These are phyloP conservation scores for Typha latifolia DNA, from an alignment of 176 grass and related monocot species.

Conservation along the genomic window DNA sequence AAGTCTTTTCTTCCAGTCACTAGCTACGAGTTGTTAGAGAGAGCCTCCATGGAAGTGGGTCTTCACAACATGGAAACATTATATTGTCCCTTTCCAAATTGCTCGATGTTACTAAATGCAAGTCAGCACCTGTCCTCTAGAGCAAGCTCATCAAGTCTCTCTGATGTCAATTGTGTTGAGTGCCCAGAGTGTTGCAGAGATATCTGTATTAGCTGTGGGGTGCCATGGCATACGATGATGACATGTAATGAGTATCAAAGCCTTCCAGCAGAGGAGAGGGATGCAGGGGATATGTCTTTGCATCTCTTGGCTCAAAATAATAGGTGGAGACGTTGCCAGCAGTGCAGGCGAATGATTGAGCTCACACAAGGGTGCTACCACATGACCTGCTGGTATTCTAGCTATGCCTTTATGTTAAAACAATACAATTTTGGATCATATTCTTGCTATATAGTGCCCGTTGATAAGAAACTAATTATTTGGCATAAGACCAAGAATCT, in stretches of 20 bases:
- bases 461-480: too few relatives aligned
- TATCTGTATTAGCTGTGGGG: slow-evolving; percentile 75
- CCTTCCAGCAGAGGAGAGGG: slow-evolving; percentile 46
- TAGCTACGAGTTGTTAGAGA: slow-evolving; percentile 45
- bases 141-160: slow-evolving; percentile 53
- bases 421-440: neutral
- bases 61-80: slow-evolving; percentile 35
- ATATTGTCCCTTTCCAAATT: slow-evolving; percentile 85
- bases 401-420: neutral
- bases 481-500: too few relatives aligned
- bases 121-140: slow-evolving; percentile 55
- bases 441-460: too few relatives aligned
- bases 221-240: slow-evolving; percentile 85
- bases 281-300: slow-evolving; percentile 46
- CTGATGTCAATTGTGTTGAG: slow-evolving; percentile 51
- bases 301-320: slow-evolving; percentile 48
- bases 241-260: slow-evolving; percentile 77
- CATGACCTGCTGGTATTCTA: slow-evolving; percentile 79
- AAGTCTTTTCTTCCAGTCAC: slow-evolving; percentile 55
- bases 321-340: slow-evolving; percentile 62
- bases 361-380: slow-evolving; percentile 58
- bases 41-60: slow-evolving; percentile 26
- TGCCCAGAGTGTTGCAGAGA: slow-evolving; percentile 83
- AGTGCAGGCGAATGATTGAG: slow-evolving; percentile 69
- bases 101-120: slow-evolving; percentile 51